Conservation (phyloP, 208 protist species). For the Trypanosoma vivax region DNA sequence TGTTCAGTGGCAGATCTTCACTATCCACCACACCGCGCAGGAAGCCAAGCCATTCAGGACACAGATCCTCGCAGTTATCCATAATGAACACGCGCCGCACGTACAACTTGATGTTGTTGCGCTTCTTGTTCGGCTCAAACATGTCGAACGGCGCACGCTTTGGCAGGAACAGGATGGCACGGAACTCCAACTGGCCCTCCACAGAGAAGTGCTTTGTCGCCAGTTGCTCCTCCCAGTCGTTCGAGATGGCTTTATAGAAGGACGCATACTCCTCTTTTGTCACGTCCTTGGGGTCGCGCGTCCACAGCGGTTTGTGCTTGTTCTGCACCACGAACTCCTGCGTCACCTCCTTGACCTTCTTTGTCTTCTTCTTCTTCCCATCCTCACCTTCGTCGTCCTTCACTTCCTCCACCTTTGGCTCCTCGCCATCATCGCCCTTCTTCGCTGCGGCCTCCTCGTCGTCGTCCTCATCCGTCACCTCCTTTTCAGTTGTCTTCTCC, state of each 20-base stretch:
- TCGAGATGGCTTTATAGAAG: conserved; percentile 98
- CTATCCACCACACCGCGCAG: conserved; percentile 97
- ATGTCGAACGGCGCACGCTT: conserved; percentile 96
- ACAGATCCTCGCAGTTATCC: conserved; percentile 97
- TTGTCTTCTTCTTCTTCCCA: conserved; percentile 76
- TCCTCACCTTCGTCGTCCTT: conserved; percentile 87
- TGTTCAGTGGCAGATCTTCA: conserved; percentile 98
- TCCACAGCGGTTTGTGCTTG: conserved; percentile 99
- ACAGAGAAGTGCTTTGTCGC: conserved; percentile 97
- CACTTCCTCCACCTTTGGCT: conserved; percentile 84
- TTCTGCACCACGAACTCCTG: conserved; percentile 96
- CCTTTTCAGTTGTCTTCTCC: conserved; percentile 92
- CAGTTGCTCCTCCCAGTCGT: conserved; percentile 97
- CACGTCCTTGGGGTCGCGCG: conserved; percentile 92
- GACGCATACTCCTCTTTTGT: conserved; percentile 97
- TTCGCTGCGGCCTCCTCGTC: conserved; percentile 66
- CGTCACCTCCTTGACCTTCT: conserved; percentile 58
- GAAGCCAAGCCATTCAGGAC: conserved; percentile 97
- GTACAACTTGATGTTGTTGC: conserved; percentile 98
- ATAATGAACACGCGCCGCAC: conserved; percentile 98
- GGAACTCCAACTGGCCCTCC: conserved; percentile 97
- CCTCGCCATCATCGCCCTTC: conserved; percentile 72
- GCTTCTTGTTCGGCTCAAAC: conserved; percentile 97
- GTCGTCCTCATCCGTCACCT: conserved; percentile 93
- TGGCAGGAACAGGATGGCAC: conserved; percentile 94